A percentile compares a stretch with the other conserved stretches of the same genome.
phyloP scores from a whole-genome alignment of 495 filamentous ascomycete species.

The Barbatosphaeria neglecta region DNA sequence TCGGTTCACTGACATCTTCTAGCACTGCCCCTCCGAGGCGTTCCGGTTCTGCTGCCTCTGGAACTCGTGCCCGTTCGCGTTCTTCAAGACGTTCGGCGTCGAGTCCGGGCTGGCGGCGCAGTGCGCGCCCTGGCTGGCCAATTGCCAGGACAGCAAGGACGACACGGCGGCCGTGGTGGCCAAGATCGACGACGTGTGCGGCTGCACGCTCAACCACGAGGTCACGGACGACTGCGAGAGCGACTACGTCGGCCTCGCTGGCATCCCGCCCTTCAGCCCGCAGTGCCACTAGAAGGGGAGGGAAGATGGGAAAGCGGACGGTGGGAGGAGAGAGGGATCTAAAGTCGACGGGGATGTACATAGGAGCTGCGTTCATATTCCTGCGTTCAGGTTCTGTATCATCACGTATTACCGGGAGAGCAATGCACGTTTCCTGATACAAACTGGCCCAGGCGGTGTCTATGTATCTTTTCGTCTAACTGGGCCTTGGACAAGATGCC shows the following conservation, averaged over 20 bases:
- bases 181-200: background rate
- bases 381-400: no score
- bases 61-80: background rate
- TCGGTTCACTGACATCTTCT: background rate
- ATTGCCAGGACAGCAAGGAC: background rate
- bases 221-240: background rate
- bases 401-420: no score
- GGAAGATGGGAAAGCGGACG: background rate
- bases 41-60: background rate
- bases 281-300: background rate
- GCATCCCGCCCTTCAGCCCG: background rate
- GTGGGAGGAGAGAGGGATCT: background rate
- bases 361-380: no score
- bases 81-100: background rate
- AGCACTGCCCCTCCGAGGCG: background rate
- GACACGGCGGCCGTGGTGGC: background rate
- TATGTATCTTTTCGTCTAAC: no score
- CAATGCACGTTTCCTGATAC: no score
- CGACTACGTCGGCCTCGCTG: background rate
- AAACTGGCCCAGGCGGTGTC: no score
- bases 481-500: no score
- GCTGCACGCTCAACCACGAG: background rate
- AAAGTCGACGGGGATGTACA: no score
- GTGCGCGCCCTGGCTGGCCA: background rate
- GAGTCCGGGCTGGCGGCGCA: background rate